These are phyloP conservation scores for Russula brevipes DNA, from an alignment of 768 basidiomycete genomes.

Conservation along the genomic window DNA sequence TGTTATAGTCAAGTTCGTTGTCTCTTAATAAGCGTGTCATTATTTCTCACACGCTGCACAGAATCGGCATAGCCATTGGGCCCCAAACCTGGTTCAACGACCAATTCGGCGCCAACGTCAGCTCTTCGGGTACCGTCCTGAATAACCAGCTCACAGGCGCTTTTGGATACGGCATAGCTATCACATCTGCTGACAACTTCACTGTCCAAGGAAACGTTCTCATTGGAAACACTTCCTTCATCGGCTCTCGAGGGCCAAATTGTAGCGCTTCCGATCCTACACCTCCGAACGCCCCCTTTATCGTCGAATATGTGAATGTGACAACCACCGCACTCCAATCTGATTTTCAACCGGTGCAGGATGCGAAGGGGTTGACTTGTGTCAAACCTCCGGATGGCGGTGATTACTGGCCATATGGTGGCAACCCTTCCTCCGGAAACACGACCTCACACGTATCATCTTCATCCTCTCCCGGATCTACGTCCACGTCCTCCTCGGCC, in stretches of 20 bases:
- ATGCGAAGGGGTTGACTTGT: constrained; percentile 59
- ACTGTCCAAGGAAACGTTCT: constrained; percentile 58
- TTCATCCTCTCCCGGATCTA: background rate
- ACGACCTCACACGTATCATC: constrained; percentile 25
- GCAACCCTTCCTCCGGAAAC: constrained; percentile 37
- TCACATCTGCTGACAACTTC: constrained; percentile 60
- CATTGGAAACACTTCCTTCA: constrained; percentile 67
- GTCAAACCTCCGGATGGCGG: constrained; percentile 63
- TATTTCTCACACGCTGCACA: constrained; percentile 28
- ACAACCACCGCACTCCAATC: constrained; percentile 43
- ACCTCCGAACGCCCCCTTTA: constrained; percentile 55
- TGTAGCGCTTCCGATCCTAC: constrained; percentile 48
- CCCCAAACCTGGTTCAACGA: constrained; percentile 72
- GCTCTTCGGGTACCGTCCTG: constrained; percentile 47
- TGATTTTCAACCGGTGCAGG: constrained; percentile 46
- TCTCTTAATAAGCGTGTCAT: background rate
- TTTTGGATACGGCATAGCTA: constrained; percentile 69
- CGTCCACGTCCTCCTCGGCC: constrained; percentile 23
- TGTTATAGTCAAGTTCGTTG: constrained; percentile 64
- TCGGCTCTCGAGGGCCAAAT: constrained; percentile 62
- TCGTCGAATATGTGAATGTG: constrained; percentile 46
- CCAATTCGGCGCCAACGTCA: constrained; percentile 50
- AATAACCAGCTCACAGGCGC: constrained; percentile 60
- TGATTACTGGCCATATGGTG: constrained; percentile 67
- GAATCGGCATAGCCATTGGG: constrained; percentile 78